phyloP scores from a whole-genome alignment of 441 rosid species.

The Euphorbia schlechtendalii region DNA sequence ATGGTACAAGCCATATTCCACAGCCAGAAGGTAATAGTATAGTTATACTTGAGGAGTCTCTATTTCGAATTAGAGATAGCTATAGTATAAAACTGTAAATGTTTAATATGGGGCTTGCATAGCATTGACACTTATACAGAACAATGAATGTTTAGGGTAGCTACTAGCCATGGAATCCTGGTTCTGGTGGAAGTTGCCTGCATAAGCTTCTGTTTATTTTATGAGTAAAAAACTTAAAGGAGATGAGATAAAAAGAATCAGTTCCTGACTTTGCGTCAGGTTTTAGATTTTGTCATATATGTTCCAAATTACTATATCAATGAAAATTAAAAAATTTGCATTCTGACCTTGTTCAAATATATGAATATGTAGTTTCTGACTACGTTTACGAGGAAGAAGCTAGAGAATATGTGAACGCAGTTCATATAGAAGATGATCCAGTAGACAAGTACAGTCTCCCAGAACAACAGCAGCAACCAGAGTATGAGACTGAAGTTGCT shows the following conservation, averaged over 20 bases:
- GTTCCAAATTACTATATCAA: background rate
- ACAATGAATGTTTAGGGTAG: background rate
- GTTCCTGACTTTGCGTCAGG: too few species aligned
- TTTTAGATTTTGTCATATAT: background rate
- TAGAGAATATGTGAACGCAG: slow-evolving; percentile 34
- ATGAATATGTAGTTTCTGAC: slow-evolving; percentile 34
- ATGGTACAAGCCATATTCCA: slow-evolving; percentile 41
- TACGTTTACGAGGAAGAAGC: slow-evolving; percentile 46
- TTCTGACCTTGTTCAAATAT: slow-evolving; percentile 10
- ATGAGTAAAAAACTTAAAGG: background rate
- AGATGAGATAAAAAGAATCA: too few species aligned
- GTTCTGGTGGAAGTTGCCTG: background rate
- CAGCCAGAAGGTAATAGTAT: slow-evolving; percentile 62
- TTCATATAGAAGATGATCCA: slow-evolving; percentile 44
- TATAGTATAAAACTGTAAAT: background rate
- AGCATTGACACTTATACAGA: background rate
- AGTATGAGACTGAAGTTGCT: slow-evolving; percentile 30
- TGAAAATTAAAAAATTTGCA: background rate
- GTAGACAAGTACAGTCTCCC: slow-evolving; percentile 39
- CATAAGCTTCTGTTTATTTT: background rate
- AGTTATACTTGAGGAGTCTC: background rate
- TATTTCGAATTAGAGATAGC: background rate
- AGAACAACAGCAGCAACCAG: slow-evolving; percentile 43
- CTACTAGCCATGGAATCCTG: too few species aligned
- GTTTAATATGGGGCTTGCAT: background rate